Evolutionary conservation across 2,329 filamentous ascomycete genomes (phyloP).

Genomic region (Amesomyces nigricolor): DNA sequence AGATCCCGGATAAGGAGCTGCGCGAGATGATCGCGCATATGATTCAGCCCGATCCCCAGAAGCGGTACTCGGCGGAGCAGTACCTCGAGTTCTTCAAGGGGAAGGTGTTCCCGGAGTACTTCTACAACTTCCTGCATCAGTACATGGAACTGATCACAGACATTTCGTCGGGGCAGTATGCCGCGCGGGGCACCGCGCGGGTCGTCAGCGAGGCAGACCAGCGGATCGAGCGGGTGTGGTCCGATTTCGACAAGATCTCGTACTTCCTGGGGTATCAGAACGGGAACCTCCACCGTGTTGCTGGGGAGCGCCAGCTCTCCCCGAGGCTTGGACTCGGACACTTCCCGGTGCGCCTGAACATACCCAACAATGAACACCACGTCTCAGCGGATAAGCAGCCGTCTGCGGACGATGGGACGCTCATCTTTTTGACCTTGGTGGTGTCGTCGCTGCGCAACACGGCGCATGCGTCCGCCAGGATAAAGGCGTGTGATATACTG

Average conservation of each 20-base stretch:
- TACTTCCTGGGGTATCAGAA: slow-evolving; percentile 79
- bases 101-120: slow-evolving; percentile 92
- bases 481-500: slow-evolving; percentile 85
- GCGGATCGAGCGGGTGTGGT: slow-evolving; percentile 85
- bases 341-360: slow-evolving; percentile 78
- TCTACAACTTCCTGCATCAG: slow-evolving; percentile 94
- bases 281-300: slow-evolving; percentile 31
- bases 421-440: slow-evolving; percentile 86
- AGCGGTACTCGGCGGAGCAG: slow-evolving; percentile 86
- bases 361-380: slow-evolving; percentile 76
- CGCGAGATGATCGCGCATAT: slow-evolving; percentile 89
- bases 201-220: slow-evolving; percentile 87
- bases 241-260: slow-evolving; percentile 96
- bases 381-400: slow-evolving; percentile 56
- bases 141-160: slow-evolving; percentile 97
- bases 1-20: slow-evolving; percentile 82
- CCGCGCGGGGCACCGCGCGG: slow-evolving; percentile 59
- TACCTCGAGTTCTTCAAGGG: slow-evolving; percentile 88
- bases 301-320: slow-evolving; percentile 32
- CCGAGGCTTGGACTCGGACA: slow-evolving; percentile 52
- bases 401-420: slow-evolving; percentile 75
- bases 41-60: slow-evolving; percentile 90
- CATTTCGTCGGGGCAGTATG: slow-evolving; percentile 70
- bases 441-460: slow-evolving; percentile 87
- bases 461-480: slow-evolving; percentile 76